These are phyloP conservation scores for Themeda triandra DNA, from an alignment of 176 grass and related monocot genomes.

Conservation along the genomic window DNA sequence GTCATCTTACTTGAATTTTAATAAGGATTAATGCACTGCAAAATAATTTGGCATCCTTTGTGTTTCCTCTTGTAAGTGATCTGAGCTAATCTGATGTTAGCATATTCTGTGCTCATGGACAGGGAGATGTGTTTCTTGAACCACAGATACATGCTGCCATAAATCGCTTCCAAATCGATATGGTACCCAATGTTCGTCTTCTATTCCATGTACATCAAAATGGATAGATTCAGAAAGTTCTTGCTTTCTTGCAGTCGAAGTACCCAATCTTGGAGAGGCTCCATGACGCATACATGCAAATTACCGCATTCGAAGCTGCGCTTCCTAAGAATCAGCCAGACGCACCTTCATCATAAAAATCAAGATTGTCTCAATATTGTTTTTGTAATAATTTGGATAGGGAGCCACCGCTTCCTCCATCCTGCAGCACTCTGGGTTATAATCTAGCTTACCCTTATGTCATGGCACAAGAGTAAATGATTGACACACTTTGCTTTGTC, in stretches of 20 bases:
- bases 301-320: constrained; percentile 61
- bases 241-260: constrained; percentile 47
- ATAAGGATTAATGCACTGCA: neutral
- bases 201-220: neutral
- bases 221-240: neutral
- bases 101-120: constrained; percentile 3
- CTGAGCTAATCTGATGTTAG: neutral
- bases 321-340: constrained; percentile 73
- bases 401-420: neutral
- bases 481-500: neutral
- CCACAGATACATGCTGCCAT: constrained; percentile 52
- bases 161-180: constrained; percentile 59
- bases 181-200: constrained; percentile 18
- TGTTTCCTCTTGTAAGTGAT: neutral
- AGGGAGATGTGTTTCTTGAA: constrained; percentile 67
- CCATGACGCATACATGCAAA: constrained; percentile 64
- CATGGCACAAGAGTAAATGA: neutral
- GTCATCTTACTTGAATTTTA: neutral
- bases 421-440: neutral
- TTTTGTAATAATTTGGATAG: constrained; percentile 10
- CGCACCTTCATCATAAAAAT: constrained; percentile 30
- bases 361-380: neutral
- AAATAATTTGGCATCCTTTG: neutral
- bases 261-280: constrained; percentile 59
- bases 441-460: neutral